phyloP scores from a whole-genome alignment of 2,329 filamentous ascomycete species.

The Fusarium pseudograminearum region DNA sequence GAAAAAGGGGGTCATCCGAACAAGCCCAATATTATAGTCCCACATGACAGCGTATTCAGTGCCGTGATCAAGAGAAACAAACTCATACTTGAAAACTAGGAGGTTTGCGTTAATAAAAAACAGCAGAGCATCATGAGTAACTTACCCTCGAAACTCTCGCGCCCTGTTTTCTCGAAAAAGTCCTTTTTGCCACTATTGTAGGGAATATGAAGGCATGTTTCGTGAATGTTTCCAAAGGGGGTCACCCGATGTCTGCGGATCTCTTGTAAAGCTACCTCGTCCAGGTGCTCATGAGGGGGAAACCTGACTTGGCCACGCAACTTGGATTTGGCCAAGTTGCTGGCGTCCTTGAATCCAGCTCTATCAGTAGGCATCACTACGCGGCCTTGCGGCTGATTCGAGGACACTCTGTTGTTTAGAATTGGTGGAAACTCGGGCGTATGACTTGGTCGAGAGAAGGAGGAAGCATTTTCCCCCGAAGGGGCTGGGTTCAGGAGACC shows the following conservation, averaged over 20 bases:
- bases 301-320: slow-evolving; percentile 78
- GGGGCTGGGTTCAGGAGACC: slow-evolving; percentile 74
- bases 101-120: slow-evolving; percentile 31
- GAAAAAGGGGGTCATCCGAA: slow-evolving; percentile 95
- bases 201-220: slow-evolving; percentile 81
- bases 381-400: slow-evolving; percentile 13
- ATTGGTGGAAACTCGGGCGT: slow-evolving; percentile 35
- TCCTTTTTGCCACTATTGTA: slow-evolving; percentile 96
- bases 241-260: slow-evolving; percentile 74
- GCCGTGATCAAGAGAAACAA: slow-evolving; percentile 75
- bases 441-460: slow-evolving; percentile 56
- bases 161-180: slow-evolving; percentile 86
- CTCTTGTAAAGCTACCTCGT: slow-evolving; percentile 66
- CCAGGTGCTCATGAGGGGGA: slow-evolving; percentile 76
- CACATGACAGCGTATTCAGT: slow-evolving; percentile 85
- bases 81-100: slow-evolving; percentile 70
- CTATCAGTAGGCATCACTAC: slow-evolving; percentile 27
- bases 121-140: neutral
- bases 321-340: slow-evolving; percentile 63
- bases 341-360: slow-evolving; percentile 61
- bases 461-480: slow-evolving; percentile 54
- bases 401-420: slow-evolving; percentile 21
- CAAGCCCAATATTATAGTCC: slow-evolving; percentile 96
- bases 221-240: slow-evolving; percentile 71
- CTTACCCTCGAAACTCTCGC: slow-evolving; percentile 89